A percentile compares a stretch with the other conserved stretches of the same genome.
Evolutionary conservation across 441 rosid species (phyloP).

Genomic region (Erysimum pusillum): DNA sequence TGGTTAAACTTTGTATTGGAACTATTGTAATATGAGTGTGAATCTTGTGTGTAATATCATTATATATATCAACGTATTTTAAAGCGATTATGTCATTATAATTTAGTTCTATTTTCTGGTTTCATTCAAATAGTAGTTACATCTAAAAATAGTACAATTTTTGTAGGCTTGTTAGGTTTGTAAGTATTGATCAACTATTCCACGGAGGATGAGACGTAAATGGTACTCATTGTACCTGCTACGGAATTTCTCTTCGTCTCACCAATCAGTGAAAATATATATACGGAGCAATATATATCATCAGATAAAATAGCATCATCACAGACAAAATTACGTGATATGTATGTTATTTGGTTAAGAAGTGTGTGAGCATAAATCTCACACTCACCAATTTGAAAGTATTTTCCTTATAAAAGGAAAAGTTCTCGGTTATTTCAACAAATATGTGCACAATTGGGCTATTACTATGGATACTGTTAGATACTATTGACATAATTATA

Average conservation of each 20-base stretch:
- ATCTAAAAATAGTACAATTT: neutral
- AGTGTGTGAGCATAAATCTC: no score
- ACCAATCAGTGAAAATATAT: neutral
- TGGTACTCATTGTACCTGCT: neutral
- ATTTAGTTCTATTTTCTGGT: neutral
- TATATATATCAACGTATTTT: neutral
- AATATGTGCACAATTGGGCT: neutral
- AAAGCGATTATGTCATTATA: neutral
- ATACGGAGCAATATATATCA: no score
- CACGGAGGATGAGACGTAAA: neutral
- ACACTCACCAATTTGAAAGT: no score
- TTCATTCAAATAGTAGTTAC: neutral
- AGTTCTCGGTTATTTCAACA: neutral
- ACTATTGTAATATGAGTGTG: conserved; percentile 20
- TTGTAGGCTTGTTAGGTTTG: neutral
- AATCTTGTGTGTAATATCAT: conserved; percentile 26
- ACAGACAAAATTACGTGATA: no score
- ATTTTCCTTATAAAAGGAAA: no score
- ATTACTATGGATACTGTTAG: neutral
- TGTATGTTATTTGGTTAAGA: no score
- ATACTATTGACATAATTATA: no score
- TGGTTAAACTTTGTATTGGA: conserved; percentile 1
- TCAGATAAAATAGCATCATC: no score
- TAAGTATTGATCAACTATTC: neutral
- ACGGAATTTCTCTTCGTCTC: neutral